Percentiles rank a stretch among this genome's conserved stretches.
These are phyloP conservation scores for Cladophialophora immunda DNA, from an alignment of 2,329 filamentous ascomycete genomes.

Conservation along the genomic window DNA sequence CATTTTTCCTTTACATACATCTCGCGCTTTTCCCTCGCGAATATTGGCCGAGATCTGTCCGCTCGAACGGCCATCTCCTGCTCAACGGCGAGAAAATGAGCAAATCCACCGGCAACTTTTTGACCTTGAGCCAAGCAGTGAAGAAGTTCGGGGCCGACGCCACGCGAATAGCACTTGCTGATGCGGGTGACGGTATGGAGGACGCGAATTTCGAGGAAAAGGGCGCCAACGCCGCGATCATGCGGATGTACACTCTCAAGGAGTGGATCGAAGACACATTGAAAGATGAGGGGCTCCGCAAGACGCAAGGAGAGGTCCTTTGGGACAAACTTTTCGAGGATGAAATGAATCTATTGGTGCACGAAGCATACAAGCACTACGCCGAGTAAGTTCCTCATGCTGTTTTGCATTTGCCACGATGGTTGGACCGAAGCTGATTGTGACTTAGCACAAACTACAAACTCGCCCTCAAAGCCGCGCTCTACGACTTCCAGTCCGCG, in stretches of 20 bases:
- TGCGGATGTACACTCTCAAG: conserved; percentile 81
- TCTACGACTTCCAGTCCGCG: conserved; percentile 90
- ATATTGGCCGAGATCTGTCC: conserved; percentile 87
- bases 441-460: conserved; percentile 74
- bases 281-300: conserved; percentile 76
- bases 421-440: conserved; percentile 17
- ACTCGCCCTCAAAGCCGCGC: conserved; percentile 82
- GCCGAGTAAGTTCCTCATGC: conserved; percentile 60
- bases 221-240: conserved; percentile 89
- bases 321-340: conserved; percentile 92
- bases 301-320: conserved; percentile 71
- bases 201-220: conserved; percentile 98
- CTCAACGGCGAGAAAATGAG: conserved; percentile 99
- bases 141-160: conserved; percentile 96
- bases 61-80: conserved; percentile 91
- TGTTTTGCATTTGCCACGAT: too few relatives aligned
- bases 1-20: conserved; percentile 95
- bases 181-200: conserved; percentile 91
- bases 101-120: conserved; percentile 96
- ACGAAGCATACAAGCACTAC: conserved; percentile 81
- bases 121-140: conserved; percentile 85
- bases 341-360: conserved; percentile 85
- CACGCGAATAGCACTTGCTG: conserved; percentile 86
- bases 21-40: conserved; percentile 85
- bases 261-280: conserved; percentile 92